Conservation (phyloP, 345 rosid genomes). For the Acer saccharum region DNA sequence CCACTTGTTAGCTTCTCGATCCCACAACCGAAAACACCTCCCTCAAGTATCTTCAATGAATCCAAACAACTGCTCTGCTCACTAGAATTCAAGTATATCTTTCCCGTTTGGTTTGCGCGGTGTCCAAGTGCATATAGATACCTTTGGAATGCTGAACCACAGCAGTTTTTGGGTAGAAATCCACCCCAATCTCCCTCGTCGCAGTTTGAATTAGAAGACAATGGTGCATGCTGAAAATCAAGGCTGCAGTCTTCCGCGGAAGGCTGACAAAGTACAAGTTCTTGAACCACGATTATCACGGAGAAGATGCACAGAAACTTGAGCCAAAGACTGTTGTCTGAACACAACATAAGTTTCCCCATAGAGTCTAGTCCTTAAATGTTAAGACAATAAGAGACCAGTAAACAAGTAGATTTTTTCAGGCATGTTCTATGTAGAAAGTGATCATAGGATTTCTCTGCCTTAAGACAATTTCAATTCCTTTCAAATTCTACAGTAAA, state of each 20-base stretch:
- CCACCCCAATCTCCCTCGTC: conserved; percentile 46
- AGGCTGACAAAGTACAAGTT: conserved; percentile 25
- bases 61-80: conserved; percentile 38
- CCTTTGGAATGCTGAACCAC: conserved; percentile 29
- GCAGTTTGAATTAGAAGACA: conserved; percentile 14
- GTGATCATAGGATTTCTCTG: background rate
- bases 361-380: background rate
- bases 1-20: conserved; percentile 44
- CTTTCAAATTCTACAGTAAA: background rate
- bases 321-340: background rate
- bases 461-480: background rate
- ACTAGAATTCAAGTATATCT: conserved; percentile 32
- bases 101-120: conserved; percentile 40
- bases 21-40: conserved; percentile 36
- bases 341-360: background rate
- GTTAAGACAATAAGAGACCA: background rate
- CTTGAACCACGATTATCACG: background rate
- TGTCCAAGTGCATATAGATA: conserved; percentile 36
- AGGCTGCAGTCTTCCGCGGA: conserved; percentile 25
- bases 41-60: conserved; percentile 24
- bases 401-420: background rate
- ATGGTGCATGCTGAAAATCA: conserved; percentile 9
- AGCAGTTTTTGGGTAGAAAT: conserved; percentile 32
- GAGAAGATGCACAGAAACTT: conserved; percentile 20
- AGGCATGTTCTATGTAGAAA: background rate